Conservation (phyloP, 2,329 filamentous ascomycete genomes). For the Harringtonia aguacate region DNA sequence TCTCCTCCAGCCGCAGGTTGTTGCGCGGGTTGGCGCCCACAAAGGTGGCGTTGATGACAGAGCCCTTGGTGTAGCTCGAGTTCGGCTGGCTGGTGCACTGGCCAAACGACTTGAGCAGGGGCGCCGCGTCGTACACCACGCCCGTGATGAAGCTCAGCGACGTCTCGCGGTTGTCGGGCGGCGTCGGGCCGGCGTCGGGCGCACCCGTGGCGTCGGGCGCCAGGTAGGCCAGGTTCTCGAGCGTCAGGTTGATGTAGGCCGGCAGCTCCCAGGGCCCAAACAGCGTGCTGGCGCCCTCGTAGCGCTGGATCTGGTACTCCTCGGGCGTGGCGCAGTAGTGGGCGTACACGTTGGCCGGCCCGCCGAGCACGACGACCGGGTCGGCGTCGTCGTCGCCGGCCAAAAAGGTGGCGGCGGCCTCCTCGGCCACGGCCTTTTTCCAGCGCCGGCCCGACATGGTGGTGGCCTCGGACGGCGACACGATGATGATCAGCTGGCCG, state of each 20-base stretch:
- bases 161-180: constrained; percentile 68
- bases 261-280: constrained; percentile 74
- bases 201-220: constrained; percentile 32
- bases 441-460: constrained; percentile 88
- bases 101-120: constrained; percentile 60
- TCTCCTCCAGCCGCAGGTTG: constrained; percentile 66
- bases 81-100: constrained; percentile 40
- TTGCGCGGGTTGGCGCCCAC: constrained; percentile 84
- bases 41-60: constrained; percentile 56
- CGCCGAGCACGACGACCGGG: constrained; percentile 74
- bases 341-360: constrained; percentile 83
- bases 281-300: constrained; percentile 89
- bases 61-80: constrained; percentile 43
- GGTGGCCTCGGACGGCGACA: constrained; percentile 79
- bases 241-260: constrained; percentile 78
- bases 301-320: constrained; percentile 59
- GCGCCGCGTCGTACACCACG: constrained; percentile 63
- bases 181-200: constrained; percentile 45
- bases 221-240: constrained; percentile 60
- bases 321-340: constrained; percentile 73
- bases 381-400: constrained; percentile 27
- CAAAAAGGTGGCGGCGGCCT: constrained; percentile 32
- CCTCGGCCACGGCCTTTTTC: constrained; percentile 55
- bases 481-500: constrained; percentile 73
- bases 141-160: constrained; percentile 71